phyloP scores from a whole-genome alignment of 2,329 filamentous ascomycete species.

The Ophiocordyceps sinensis region DNA sequence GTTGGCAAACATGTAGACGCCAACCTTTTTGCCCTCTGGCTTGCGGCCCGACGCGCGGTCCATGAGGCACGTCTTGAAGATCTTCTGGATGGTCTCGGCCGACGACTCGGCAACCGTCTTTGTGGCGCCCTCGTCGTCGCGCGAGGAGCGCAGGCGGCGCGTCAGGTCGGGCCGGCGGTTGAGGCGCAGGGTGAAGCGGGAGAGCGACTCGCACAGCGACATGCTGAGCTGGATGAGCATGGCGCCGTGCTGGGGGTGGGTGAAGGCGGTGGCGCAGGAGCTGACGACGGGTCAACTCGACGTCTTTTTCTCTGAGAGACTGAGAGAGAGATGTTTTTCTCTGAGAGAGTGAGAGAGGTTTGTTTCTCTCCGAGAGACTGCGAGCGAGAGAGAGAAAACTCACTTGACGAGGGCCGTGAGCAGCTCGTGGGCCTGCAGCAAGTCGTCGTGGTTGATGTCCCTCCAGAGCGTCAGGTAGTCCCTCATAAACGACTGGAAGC shows the following conservation, averaged over 20 bases:
- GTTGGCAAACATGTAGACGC: conserved; percentile 86
- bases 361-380: no score
- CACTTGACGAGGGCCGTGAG: conserved; percentile 65
- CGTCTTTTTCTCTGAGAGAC: no score
- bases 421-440: conserved; percentile 60
- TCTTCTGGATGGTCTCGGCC: conserved; percentile 77
- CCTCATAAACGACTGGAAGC: conserved; percentile 65
- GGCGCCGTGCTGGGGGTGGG: conserved; percentile 63
- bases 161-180: conserved; percentile 70
- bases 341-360: no score
- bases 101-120: conserved; percentile 75
- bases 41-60: conserved; percentile 57
- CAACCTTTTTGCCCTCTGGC: conserved; percentile 72
- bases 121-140: conserved; percentile 48
- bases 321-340: no score
- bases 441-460: conserved; percentile 62
- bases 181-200: conserved; percentile 69
- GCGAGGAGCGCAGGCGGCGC: conserved; percentile 40
- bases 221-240: conserved; percentile 76
- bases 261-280: conserved; percentile 69
- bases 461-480: conserved; percentile 71
- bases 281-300: no score
- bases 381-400: conserved; percentile 20
- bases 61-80: conserved; percentile 79
- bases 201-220: conserved; percentile 65